These are phyloP conservation scores for Lanmaoa rubissima DNA, from an alignment of 768 basidiomycete species.

Conservation along the genomic window DNA sequence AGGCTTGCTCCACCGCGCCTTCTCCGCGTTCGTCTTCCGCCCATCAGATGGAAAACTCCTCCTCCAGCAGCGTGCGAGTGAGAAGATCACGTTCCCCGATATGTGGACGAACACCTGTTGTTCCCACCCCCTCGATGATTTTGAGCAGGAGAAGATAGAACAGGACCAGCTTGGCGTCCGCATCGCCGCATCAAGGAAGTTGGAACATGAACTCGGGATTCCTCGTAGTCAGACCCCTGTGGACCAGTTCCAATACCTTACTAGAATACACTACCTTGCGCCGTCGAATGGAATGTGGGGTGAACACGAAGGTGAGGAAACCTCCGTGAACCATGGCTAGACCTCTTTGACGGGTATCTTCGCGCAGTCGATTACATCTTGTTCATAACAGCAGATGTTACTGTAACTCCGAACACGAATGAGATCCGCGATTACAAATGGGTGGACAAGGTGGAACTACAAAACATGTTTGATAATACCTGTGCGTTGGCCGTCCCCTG, in stretches of 20 bases:
- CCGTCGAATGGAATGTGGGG: slow-evolving; percentile 94
- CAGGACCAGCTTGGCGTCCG: slow-evolving; percentile 78
- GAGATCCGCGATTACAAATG: slow-evolving; percentile 92
- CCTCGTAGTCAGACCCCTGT: slow-evolving; percentile 72
- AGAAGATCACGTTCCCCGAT: slow-evolving; percentile 98
- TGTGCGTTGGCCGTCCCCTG: slow-evolving; percentile 43
- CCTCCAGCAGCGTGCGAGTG: slow-evolving; percentile 92
- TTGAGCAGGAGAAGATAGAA: slow-evolving; percentile 79
- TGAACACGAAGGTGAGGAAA: slow-evolving; percentile 85
- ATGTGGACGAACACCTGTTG: slow-evolving; percentile 99
- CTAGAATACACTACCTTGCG: slow-evolving; percentile 96
- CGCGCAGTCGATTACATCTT: slow-evolving; percentile 92
- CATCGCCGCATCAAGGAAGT: slow-evolving; percentile 89
- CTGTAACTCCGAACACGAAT: slow-evolving; percentile 76
- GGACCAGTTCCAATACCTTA: slow-evolving; percentile 90
- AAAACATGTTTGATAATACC: slow-evolving; percentile 83
- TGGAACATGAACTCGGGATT: slow-evolving; percentile 96
- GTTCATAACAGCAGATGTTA: slow-evolving; percentile 88
- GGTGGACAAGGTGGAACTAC: slow-evolving; percentile 86
- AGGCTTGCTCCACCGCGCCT: slow-evolving; percentile 94
- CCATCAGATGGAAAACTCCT: slow-evolving; percentile 92
- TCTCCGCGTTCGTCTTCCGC: slow-evolving; percentile 95
- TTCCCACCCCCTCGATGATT: slow-evolving; percentile 93
- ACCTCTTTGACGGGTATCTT: slow-evolving; percentile 8
- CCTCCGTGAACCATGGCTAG: not conserved